A percentile compares a stretch with the other conserved stretches of the same genome.
These are phyloP conservation scores for Pseudonitzschia delicatissima DNA, from an alignment of 108 stramenopile genomes.

Conservation along the genomic window DNA sequence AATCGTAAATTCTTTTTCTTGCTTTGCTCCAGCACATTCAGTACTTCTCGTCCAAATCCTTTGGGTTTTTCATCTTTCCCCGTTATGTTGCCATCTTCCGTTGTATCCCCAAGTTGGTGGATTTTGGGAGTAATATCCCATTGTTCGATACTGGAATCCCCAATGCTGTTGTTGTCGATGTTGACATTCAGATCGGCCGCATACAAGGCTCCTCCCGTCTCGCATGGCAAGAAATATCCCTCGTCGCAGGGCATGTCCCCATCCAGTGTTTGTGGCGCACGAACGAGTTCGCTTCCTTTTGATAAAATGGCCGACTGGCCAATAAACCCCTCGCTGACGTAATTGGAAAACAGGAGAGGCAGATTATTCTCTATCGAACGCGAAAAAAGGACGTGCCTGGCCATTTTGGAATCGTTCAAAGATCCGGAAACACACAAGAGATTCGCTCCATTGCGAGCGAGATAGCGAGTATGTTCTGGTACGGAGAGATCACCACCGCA, in stretches of 20 bases:
- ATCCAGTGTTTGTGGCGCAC: not conserved
- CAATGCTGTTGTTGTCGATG: not conserved
- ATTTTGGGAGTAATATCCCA: conserved; percentile 1
- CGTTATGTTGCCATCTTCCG: not conserved
- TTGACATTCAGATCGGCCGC: not conserved
- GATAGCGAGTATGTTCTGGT: not conserved
- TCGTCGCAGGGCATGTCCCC: conserved; percentile 1
- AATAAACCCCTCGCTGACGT: not conserved
- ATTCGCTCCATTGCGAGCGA: not conserved
- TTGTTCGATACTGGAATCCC: not conserved
- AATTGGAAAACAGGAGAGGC: conserved; percentile 3
- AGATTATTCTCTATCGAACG: conserved; percentile 2
- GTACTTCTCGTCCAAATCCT: conserved; percentile 4
- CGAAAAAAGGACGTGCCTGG: not conserved
- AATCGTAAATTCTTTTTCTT: not conserved
- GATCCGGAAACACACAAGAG: not conserved
- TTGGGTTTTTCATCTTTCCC: not conserved
- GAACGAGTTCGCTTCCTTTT: not conserved
- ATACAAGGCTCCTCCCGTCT: not conserved
- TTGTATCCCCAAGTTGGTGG: not conserved
- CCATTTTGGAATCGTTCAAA: not conserved
- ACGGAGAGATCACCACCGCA: not conserved
- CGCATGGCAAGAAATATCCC: not conserved
- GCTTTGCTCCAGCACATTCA: not conserved
- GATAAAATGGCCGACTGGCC: not conserved